Conservation (phyloP, 768 basidiomycete species). For the Rhodosporidiobolus odoratus region DNA sequence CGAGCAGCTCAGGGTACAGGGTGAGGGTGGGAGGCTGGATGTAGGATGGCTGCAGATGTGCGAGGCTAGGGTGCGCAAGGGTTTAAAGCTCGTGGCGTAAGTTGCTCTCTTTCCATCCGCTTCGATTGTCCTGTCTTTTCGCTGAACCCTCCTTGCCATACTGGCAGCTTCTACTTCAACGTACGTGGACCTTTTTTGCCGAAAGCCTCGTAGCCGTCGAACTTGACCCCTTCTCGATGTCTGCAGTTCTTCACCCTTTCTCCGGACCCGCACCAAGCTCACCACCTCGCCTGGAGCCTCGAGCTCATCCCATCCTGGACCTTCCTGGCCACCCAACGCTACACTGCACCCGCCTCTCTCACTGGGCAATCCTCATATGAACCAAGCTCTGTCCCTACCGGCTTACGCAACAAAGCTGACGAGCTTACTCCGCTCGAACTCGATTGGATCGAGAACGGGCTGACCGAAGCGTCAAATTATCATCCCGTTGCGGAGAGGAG, state of each 20-base stretch:
- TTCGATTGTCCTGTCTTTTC: neutral
- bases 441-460: slow-evolving; percentile 22
- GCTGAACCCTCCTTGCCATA: neutral
- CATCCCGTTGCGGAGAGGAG: neutral
- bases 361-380: neutral
- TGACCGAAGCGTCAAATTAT: neutral
- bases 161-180: slow-evolving; percentile 9
- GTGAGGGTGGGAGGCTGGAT: neutral
- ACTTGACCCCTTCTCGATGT: too few relatives aligned
- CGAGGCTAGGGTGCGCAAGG: slow-evolving; percentile 8
- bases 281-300: slow-evolving; percentile 14
- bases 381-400: neutral
- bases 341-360: neutral
- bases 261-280: slow-evolving; percentile 17
- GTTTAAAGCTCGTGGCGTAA: slow-evolving; percentile 11
- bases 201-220: neutral
- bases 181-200: neutral
- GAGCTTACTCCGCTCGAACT: slow-evolving; percentile 8
- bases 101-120: neutral
- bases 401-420: neutral
- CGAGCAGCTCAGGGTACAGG: neutral
- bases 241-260: slow-evolving; percentile 18
- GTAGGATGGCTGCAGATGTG: neutral
- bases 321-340: slow-evolving; percentile 9
- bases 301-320: slow-evolving; percentile 15